These are phyloP conservation scores for Pholiota microspora DNA, from an alignment of 768 basidiomycete genomes.

Conservation along the genomic window DNA sequence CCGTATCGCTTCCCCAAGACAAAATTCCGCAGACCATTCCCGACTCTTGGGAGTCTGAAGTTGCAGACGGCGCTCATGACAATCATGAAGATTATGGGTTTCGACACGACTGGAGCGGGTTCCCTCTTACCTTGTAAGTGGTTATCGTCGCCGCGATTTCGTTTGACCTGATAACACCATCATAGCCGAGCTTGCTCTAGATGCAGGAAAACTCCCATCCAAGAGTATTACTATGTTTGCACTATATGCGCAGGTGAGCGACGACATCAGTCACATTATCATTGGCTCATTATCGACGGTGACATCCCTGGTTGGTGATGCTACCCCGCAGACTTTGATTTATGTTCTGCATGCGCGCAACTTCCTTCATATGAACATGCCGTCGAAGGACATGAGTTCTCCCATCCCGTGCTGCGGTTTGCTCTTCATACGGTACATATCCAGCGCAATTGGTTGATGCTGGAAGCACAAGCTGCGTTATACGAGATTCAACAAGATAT, in stretches of 20 bases:
- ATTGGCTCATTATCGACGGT: too few species aligned
- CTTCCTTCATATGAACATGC: background rate
- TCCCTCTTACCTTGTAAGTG: constrained; percentile 5
- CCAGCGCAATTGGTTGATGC: background rate
- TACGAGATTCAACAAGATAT: background rate
- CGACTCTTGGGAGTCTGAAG: constrained; percentile 10
- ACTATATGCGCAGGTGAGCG: constrained; percentile 5
- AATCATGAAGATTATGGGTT: background rate
- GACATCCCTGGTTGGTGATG: background rate
- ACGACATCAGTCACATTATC: too few species aligned
- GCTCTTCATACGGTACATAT: background rate
- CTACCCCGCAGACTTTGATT: constrained; percentile 4
- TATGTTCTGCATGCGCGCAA: constrained; percentile 5
- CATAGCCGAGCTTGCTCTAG: background rate
- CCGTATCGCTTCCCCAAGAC: background rate
- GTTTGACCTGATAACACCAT: background rate
- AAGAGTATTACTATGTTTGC: constrained; percentile 5
- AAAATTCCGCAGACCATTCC: constrained; percentile 6
- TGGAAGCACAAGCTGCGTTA: background rate
- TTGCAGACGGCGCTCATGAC: background rate
- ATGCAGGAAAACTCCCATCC: background rate
- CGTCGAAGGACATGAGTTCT: background rate
- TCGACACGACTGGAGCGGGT: background rate
- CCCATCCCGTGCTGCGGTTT: constrained; percentile 5
- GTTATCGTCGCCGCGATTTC: background rate